These are phyloP conservation scores for Colletotrichum liriopes DNA, from an alignment of 2,329 filamentous ascomycete genomes.

Conservation along the genomic window DNA sequence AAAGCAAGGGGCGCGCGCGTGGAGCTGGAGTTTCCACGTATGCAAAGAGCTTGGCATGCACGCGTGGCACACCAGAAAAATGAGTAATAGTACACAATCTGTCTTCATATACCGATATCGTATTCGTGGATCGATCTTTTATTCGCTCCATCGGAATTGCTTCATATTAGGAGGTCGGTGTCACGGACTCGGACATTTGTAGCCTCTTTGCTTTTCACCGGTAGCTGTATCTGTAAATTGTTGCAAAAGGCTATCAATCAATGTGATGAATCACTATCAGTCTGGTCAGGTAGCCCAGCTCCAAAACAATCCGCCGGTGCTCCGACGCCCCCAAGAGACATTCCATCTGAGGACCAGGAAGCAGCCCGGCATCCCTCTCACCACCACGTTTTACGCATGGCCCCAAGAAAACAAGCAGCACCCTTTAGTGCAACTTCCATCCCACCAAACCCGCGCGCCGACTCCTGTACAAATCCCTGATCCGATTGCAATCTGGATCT, in stretches of 20 bases:
- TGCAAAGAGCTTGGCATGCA: conserved; percentile 16
- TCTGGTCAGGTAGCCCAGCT: neutral
- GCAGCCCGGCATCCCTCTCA: neutral
- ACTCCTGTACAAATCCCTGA: conserved; percentile 2
- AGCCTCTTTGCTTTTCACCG: neutral
- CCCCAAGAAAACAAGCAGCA: neutral
- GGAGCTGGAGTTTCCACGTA: conserved; percentile 5
- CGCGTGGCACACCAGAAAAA: neutral
- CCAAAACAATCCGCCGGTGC: neutral
- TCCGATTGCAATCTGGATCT: conserved; percentile 1
- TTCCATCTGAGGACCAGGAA: neutral
- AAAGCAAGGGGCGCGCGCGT: conserved; percentile 19
- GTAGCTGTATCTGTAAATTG: neutral
- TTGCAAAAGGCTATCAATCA: neutral
- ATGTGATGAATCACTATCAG: conserved; percentile 15
- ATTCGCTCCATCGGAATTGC: neutral
- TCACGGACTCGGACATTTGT: conserved; percentile 4
- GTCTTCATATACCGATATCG: conserved; percentile 10
- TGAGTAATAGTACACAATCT: neutral
- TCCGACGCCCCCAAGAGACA: neutral
- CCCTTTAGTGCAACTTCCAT: neutral
- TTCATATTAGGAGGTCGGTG: neutral
- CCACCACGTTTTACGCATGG: conserved; percentile 1
- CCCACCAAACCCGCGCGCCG: neutral
- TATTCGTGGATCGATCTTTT: conserved; percentile 22